Percentiles rank a stretch among this genome's conserved stretches.
Evolutionary conservation across 176 grass and related monocot species (phyloP).

Genomic region (Calamus simplicifolius): DNA sequence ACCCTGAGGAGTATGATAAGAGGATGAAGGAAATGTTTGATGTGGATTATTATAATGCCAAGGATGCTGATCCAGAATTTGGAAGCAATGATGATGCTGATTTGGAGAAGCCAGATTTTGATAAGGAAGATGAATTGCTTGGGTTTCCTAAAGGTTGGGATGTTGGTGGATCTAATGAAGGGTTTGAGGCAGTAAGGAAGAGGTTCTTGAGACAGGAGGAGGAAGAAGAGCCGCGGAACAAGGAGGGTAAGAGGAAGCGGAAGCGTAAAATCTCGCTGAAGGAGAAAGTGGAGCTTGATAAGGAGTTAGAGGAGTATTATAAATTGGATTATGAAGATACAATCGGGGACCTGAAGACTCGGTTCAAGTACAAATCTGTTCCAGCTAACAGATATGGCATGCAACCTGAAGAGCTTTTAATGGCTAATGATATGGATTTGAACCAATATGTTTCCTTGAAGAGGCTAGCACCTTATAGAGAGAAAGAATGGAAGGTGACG

Average conservation of each 20-base stretch:
- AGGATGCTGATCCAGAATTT: constrained; percentile 68
- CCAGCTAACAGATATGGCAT: constrained; percentile 59
- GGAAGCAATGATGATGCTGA: constrained; percentile 44
- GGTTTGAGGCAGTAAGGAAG: constrained; percentile 25
- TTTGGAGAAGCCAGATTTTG: constrained; percentile 72
- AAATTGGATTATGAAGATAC: constrained; percentile 89
- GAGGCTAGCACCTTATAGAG: constrained; percentile 78
- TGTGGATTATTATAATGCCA: constrained; percentile 54
- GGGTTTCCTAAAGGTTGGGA: constrained; percentile 51
- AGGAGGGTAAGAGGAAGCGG: constrained; percentile 19
- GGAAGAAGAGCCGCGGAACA: constrained; percentile 17
- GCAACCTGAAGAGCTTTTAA: constrained; percentile 44
- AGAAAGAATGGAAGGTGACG: constrained; percentile 78
- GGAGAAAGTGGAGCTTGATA: constrained; percentile 84
- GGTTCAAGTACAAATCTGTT: constrained; percentile 78
- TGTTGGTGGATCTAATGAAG: constrained; percentile 23
- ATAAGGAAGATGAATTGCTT: constrained; percentile 84
- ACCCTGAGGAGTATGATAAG: constrained; percentile 77
- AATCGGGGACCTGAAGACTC: constrained; percentile 89
- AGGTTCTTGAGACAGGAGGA: constrained; percentile 29
- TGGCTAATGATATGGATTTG: constrained; percentile 57
- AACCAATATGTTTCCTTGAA: constrained; percentile 94
- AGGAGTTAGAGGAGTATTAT: constrained; percentile 94
- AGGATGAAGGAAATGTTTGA: constrained; percentile 80
- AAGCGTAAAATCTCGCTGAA: constrained; percentile 62